These are phyloP conservation scores for Xeromyces bisporus DNA, from an alignment of 495 filamentous ascomycete species.

Conservation along the genomic window DNA sequence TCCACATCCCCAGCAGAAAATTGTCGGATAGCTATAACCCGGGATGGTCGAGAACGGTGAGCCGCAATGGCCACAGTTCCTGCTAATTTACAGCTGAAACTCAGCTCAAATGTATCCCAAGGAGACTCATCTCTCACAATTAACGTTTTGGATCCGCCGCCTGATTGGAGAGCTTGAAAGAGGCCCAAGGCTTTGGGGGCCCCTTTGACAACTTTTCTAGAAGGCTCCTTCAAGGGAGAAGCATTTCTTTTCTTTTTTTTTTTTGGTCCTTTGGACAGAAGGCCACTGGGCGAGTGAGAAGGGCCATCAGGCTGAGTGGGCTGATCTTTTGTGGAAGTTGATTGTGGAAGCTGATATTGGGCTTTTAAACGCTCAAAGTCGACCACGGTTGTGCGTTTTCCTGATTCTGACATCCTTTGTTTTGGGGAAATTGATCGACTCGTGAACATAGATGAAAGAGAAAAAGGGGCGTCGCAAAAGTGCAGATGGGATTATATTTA, in stretches of 20 bases:
- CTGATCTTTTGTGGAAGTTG: too few relatives aligned
- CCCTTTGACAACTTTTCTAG: conserved; percentile 3
- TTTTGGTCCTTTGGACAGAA: too few relatives aligned
- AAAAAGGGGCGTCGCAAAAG: too few relatives aligned
- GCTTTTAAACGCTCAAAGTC: too few relatives aligned
- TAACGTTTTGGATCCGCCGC: background rate
- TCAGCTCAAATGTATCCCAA: conserved; percentile 5
- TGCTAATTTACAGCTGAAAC: conserved; percentile 4
- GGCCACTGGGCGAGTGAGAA: too few relatives aligned
- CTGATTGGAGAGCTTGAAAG: conserved; percentile 1
- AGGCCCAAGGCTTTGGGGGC: conserved; percentile 1
- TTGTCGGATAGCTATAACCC: conserved; percentile 1
- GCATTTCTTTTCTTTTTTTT: conserved; percentile 1
- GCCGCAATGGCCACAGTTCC: conserved; percentile 2
- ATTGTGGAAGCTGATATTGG: too few relatives aligned
- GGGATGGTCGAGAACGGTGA: background rate
- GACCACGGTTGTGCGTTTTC: too few relatives aligned
- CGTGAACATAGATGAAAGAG: too few relatives aligned
- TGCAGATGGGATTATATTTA: too few relatives aligned
- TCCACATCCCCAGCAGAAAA: conserved; percentile 1
- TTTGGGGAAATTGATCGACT: too few relatives aligned
- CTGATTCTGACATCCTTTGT: too few relatives aligned
- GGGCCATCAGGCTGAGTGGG: too few relatives aligned
- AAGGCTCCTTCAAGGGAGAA: background rate
- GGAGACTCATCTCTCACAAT: conserved; percentile 5